Base-by-base conservation (phyloP, 495 filamentous ascomycete genomes). In the Aspergillus haitiensis region DNA sequence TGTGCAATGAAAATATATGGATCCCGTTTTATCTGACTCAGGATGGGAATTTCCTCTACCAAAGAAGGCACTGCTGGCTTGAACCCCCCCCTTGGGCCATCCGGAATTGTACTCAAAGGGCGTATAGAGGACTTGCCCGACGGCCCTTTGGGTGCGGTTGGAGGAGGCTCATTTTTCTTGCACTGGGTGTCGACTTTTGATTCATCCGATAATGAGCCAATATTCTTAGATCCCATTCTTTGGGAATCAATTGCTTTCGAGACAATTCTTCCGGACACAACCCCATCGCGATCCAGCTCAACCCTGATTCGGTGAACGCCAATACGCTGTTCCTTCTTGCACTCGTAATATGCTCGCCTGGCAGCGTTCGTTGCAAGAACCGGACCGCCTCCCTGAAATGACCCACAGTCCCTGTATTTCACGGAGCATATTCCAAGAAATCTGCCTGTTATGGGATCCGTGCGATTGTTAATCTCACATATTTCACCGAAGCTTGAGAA, bases 1-100 rank as follows among this genome's bases (percentile, higher is more conserved):
- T 90, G 84, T 10, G 89, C 83, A 46, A 99, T 87, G 71, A 96
- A 97, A n/a, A 98, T 88, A 70, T 95, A 97, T 0, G 94, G 94
- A 59, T 90, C 87, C 46, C 85, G 80, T 65, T 89, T 88, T 42
- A 98, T 84, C 53, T 85, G 82, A 53, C 75, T 74, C 33, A 86
- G 64, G 31, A 96, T 76, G 0, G 82, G 81, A 44, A 86, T 77
- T 11, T 82, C 80, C 67, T 89, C 83, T 16, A 87, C 74, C 35
- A 84, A 71, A 35, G 75, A 81, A 52, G 74, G 72, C 39, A 76
- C 62, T 48, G 75, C 71, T 36, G 79, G 77, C 50, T 79, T 82
- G 27, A 64, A 58, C 55, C 52, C 64, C 32, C 72, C 74, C 57
- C 75, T 71, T n/a, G 79, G 78, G 32, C 75, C 79, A 47, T 80